Percentiles rank a stretch among this genome's conserved stretches.
These are phyloP conservation scores for Melampsora americana DNA, from an alignment of 1,284 basidiomycete species.

Conservation along the genomic window DNA sequence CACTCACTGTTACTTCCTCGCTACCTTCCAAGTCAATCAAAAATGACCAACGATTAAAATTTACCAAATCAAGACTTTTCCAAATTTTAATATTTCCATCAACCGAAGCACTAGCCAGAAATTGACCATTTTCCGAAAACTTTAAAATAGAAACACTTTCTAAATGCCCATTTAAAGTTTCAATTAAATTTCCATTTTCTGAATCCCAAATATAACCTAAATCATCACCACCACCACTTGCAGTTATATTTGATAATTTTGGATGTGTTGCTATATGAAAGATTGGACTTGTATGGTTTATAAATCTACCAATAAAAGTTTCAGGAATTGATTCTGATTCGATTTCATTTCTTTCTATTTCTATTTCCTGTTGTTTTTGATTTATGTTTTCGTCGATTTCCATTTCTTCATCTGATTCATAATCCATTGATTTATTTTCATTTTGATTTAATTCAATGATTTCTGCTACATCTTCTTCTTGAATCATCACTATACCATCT, in stretches of 20 bases:
- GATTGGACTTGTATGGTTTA: conserved; percentile 62
- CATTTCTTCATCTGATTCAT: conserved; percentile 51
- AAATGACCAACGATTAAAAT: conserved; percentile 83
- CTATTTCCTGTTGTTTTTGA: neutral
- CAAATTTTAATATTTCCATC: conserved; percentile 90
- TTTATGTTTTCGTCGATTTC: conserved; percentile 45
- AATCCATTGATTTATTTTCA: no score
- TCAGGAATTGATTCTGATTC: conserved; percentile 26
- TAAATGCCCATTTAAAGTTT: conserved; percentile 81
- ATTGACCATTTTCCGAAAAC: conserved; percentile 83
- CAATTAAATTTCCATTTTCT: conserved; percentile 74
- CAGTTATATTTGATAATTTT: conserved; percentile 69
- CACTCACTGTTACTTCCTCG: conserved; percentile 86
- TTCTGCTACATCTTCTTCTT: conserved; percentile 45
- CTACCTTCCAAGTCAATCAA: conserved; percentile 85
- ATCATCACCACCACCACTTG: conserved; percentile 93
- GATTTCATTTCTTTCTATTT: neutral
- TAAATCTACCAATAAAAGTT: conserved; percentile 54
- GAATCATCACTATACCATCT: conserved; percentile 7
- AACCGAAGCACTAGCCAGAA: conserved; percentile 94
- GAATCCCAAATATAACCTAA: conserved; percentile 84
- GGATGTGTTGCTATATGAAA: conserved; percentile 79
- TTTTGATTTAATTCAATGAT: conserved; percentile 44
- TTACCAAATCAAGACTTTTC: conserved; percentile 58
- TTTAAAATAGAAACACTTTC: conserved; percentile 80